Evolutionary conservation across 129 eudicot genomes (phyloP), one percentile per base, ranked within the genome.

Genomic region (Flaveria brownii): DNA sequence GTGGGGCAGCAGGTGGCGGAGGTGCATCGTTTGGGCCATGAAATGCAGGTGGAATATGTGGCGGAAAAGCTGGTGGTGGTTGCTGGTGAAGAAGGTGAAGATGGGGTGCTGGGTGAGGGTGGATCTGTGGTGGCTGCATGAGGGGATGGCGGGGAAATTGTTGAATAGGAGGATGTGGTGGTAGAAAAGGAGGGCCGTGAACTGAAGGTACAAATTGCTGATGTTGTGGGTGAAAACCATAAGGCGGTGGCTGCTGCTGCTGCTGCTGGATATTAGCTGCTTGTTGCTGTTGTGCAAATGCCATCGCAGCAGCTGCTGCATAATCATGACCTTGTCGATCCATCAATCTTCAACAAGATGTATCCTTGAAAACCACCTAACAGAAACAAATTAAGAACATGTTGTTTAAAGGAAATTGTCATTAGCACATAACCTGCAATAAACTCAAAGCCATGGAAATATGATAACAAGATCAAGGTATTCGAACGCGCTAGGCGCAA

Each of bases 291-390:
- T 90, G 98, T 63, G 88, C 92, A 76, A 83, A 91, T 22, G 93
- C 82, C 94, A 91, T 91, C 33, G 96, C 94, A 47, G 96, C 94
- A 65, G 91, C 92, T 16, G 92, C 92, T 64, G 93, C 88, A 68
- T 91, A 94, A 72, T 94, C 99, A 68, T 87, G 99, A 77, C 92
- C 79, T 46, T 83, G 98, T 11, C 96, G 90, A 77, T 92, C 98
- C 98, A 92, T 92, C 28, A 50, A 61, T 36, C 77, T 78, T 82
- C 18, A 67, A 30, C 55, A 66, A 59, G 56, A 59, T 75, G 51
- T 41, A 18, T 17, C 80, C 46, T 26, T 52, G 16, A 73, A 42
- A 56, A 46, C 49, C 68, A 63, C 72, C 85, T 75, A 79, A 61
- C 67, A 61, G 13, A 30, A 12, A 13, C 15, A 59, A 14, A 23